phyloP scores from a whole-genome alignment of 306 rosid genomes.

The Vigna nakashimae region DNA sequence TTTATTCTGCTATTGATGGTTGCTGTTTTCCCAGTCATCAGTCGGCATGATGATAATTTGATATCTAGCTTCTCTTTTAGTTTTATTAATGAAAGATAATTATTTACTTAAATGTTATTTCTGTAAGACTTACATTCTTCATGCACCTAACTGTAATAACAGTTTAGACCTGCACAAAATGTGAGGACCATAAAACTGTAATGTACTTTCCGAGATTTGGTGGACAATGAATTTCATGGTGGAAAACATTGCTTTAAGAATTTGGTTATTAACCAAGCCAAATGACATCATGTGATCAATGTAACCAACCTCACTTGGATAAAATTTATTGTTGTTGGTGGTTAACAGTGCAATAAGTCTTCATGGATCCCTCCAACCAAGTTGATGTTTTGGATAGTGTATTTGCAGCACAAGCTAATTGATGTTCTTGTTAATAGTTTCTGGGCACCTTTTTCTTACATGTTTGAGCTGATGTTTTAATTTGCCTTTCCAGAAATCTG shows the following conservation, averaged over 20 bases:
- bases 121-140: neutral
- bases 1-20: constrained; percentile 13
- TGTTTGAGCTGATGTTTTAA: constrained; percentile 41
- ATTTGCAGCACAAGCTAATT: too few relatives aligned
- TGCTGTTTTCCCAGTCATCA: constrained; percentile 23
- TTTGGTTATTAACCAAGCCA: neutral
- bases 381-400: neutral
- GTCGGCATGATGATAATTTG: constrained; percentile 32
- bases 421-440: too few relatives aligned
- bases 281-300: neutral
- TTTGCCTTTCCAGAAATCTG: constrained; percentile 71
- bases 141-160: neutral
- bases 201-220: neutral
- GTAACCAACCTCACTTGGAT: neutral
- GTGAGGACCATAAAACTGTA: neutral
- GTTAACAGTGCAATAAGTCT: neutral
- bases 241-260: neutral
- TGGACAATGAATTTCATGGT: neutral
- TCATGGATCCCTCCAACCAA: neutral
- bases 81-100: too few relatives aligned
- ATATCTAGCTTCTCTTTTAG: neutral
- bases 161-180: neutral
- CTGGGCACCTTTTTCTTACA: constrained; percentile 5
- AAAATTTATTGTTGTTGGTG: neutral
- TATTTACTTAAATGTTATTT: too few relatives aligned